phyloP scores from a whole-genome alignment of 345 rosid genomes.

The Citrus inodora region DNA sequence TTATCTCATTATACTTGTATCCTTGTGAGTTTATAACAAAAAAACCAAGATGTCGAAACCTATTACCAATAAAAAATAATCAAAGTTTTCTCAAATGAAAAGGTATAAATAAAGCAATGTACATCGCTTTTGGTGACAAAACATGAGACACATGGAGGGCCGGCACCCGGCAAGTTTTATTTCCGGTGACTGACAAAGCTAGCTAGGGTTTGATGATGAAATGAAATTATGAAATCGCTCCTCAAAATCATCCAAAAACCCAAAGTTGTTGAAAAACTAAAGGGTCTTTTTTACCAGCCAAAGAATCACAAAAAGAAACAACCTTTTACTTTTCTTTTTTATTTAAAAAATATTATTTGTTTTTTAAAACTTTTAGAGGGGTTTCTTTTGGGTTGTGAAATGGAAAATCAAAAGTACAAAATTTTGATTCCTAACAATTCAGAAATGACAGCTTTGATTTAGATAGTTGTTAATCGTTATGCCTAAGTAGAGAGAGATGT shows the following conservation, averaged over 20 bases:
- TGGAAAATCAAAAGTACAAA: constrained; percentile 21
- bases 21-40: neutral
- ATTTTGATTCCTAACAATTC: constrained; percentile 15
- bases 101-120: neutral
- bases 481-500: constrained; percentile 6
- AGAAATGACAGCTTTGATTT: constrained; percentile 19
- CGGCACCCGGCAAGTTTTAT: neutral
- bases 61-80: neutral
- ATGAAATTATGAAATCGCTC: constrained; percentile 8
- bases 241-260: constrained; percentile 39
- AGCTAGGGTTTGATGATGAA: constrained; percentile 16
- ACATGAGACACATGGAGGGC: constrained; percentile 13
- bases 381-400: constrained; percentile 17
- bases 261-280: neutral
- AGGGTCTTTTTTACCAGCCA: constrained; percentile 26
- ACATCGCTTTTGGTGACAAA: neutral
- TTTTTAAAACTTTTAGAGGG: constrained; percentile 29
- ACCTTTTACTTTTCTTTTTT: constrained; percentile 20
- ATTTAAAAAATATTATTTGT: neutral
- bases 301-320: constrained; percentile 30
- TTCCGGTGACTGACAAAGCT: constrained; percentile 15
- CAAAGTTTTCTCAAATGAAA: neutral
- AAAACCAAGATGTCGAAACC: neutral
- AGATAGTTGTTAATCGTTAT: constrained; percentile 7
- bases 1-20: neutral